phyloP scores from a whole-genome alignment of 768 basidiomycete species.

The Psilocybe subaeruginosa region DNA sequence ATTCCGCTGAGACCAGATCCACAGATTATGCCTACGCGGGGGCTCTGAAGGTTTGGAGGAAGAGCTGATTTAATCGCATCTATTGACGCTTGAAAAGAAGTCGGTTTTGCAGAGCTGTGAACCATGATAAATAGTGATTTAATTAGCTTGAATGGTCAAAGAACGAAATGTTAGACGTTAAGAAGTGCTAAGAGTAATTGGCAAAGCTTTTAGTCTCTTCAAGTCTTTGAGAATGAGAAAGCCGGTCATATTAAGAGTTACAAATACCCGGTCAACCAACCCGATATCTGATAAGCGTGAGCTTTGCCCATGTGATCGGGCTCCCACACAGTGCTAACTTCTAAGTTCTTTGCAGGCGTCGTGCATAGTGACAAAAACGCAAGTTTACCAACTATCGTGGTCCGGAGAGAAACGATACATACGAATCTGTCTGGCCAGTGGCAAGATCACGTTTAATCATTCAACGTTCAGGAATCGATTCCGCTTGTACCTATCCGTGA shows the following conservation, averaged over 20 bases:
- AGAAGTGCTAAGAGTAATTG: no score
- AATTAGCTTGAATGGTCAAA: not conserved
- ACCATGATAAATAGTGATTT: not conserved
- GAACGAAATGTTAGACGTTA: not conserved
- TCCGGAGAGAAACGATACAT: no score
- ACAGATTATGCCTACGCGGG: conserved; percentile 82
- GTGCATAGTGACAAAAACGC: no score
- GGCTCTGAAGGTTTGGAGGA: conserved; percentile 41
- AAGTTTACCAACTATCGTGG: no score
- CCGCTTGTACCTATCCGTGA: no score
- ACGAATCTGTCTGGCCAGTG: no score
- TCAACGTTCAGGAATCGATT: no score
- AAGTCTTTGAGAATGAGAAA: no score
- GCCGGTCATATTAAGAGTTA: not conserved
- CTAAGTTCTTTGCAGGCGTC: no score
- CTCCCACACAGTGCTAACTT: no score
- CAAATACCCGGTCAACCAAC: not conserved
- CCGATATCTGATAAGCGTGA: not conserved
- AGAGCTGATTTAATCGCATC: conserved; percentile 34
- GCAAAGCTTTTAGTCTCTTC: no score
- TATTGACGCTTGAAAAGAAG: conserved; percentile 29
- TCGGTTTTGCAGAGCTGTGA: not conserved
- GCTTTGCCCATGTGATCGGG: not conserved
- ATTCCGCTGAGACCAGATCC: conserved; percentile 85
- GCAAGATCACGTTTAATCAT: no score